Percentiles rank a stretch among this genome's conserved stretches.
phyloP scores from a whole-genome alignment of 2,329 filamentous ascomycete species.

The Trichoderma sp. region DNA sequence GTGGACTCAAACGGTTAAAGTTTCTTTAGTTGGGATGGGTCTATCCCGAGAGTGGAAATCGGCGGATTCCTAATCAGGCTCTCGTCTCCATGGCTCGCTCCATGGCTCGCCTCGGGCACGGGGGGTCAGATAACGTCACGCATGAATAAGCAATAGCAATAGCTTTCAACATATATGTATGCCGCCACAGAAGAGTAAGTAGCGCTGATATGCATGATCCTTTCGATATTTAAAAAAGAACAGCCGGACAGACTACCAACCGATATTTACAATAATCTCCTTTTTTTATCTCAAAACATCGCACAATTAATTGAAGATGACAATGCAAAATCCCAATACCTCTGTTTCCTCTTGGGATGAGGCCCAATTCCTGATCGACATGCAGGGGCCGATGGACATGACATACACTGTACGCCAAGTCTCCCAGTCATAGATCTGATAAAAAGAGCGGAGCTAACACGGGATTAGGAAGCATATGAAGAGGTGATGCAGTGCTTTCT shows the following conservation, averaged over 20 bases:
- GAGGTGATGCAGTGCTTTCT: background rate
- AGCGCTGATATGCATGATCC: background rate
- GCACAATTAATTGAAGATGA: background rate
- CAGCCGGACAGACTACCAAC: background rate
- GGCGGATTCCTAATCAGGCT: constrained; percentile 2
- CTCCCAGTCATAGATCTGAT: background rate
- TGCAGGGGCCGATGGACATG: background rate
- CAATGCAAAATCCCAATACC: background rate
- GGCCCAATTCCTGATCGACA: background rate
- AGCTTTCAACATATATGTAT: background rate
- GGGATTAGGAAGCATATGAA: background rate
- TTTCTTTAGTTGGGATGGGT: background rate
- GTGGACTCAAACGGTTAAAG: background rate
- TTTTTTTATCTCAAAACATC: background rate
- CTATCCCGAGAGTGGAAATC: background rate
- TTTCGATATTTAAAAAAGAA: background rate
- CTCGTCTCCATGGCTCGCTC: background rate
- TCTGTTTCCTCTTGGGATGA: background rate
- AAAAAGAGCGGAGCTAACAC: background rate
- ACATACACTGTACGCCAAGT: background rate
- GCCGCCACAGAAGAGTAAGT: background rate
- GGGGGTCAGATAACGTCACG: background rate
- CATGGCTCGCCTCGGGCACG: background rate
- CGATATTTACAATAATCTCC: background rate
- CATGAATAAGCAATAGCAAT: background rate